Conservation (phyloP, 371 early-diverging fungal species). For the Apophysomyces sp. region DNA sequence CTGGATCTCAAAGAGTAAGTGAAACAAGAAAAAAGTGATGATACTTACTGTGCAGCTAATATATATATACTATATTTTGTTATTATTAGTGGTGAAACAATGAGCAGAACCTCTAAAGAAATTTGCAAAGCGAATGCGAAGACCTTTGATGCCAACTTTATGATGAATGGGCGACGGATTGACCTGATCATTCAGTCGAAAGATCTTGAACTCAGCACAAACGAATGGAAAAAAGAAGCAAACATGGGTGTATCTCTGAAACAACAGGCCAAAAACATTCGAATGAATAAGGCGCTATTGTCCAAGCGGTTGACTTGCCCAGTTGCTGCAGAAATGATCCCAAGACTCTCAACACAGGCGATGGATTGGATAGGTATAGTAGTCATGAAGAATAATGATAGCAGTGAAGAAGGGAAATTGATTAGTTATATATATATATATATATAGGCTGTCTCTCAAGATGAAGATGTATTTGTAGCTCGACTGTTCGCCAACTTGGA, state of each 20-base stretch:
- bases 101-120: neutral
- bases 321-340: neutral
- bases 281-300: neutral
- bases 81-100: neutral
- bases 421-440: neutral
- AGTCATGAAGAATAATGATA: too few species aligned
- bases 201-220: neutral
- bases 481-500: neutral
- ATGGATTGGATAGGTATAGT: too few species aligned
- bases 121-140: neutral
- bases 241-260: neutral
- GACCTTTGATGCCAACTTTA: neutral
- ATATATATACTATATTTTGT: too few species aligned
- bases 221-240: neutral
- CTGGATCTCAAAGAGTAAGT: constrained; percentile 7
- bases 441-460: neutral
- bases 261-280: neutral
- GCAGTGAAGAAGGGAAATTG: too few species aligned
- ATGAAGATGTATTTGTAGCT: neutral
- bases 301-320: neutral
- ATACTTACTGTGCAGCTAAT: too few species aligned
- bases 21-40: too few species aligned
- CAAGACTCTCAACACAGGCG: neutral
- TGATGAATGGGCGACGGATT: neutral
- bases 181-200: neutral